Evolutionary conservation across 2,329 filamentous ascomycete genomes (phyloP), one percentile per base, ranked within the genome.

Genomic region (Tympanopsis confertula): DNA sequence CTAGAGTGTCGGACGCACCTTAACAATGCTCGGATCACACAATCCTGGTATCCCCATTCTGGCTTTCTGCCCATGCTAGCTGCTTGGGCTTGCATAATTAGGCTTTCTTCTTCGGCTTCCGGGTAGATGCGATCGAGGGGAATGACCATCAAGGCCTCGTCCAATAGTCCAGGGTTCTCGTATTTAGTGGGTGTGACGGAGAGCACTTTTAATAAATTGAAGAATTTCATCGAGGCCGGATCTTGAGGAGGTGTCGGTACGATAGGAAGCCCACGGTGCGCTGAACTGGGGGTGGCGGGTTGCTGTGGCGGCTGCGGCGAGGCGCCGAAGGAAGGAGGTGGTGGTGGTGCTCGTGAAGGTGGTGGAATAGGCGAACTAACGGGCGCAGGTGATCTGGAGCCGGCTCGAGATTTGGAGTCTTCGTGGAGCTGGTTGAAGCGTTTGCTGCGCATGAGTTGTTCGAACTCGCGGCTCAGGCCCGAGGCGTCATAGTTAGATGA

Each of bases 31-130:
- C 74, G 68, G 47, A 85, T 74, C 38, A 84, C 78, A 57, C 80
- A 86, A 59, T 86, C 80, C 53, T 84, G 80, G 52, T 84, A 84
- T 41, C 78, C 79, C 80, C 80, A 85, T 56, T 78, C 74, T 12
- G 79, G 68, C 54, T 78, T 74, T 45, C 65, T 62, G 41, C 68
- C 74, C 37, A 69, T 65, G 19, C 73, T 74, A 47, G 82, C 65
- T 47, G 76, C 82, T 45, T 74, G 73, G 15, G 80, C 80, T 49
- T 74, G 68, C 48, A 81, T 63, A 38, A 84, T 69, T 54, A 83
- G 76, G 47, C 71, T 74, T 53, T 85, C 79, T 50, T 85, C 80
- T 49, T 85, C 78, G 28, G 81, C 80, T 51, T 83, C 78, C 41
- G 72, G 68, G 57, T 85, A 84, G 45, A 86, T 73, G 45, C 76